These are phyloP conservation scores for Ehretia macrophylla DNA, from an alignment of 257 asterid species.

Conservation along the genomic window DNA sequence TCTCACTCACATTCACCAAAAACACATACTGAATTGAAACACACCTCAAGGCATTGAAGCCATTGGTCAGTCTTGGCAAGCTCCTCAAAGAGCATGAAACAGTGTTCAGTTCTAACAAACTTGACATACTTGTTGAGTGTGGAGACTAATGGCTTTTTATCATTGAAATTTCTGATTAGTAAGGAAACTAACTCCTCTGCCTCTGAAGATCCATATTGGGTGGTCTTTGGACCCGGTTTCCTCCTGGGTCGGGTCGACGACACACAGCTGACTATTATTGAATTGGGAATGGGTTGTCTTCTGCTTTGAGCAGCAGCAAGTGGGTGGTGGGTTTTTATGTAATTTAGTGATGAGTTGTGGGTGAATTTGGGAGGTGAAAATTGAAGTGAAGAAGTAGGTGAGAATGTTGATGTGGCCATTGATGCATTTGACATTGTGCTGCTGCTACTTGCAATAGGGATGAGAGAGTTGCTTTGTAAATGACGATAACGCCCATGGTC, in stretches of 20 bases:
- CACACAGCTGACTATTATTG: slow-evolving; percentile 32
- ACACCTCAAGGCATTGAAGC: slow-evolving; percentile 92
- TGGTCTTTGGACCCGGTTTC: slow-evolving; percentile 25
- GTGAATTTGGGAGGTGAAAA: neutral
- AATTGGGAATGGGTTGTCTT: slow-evolving; percentile 16
- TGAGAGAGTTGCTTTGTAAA: too few relatives aligned
- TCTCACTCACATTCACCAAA: too few relatives aligned
- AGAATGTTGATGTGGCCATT: slow-evolving; percentile 1
- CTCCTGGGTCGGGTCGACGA: slow-evolving; percentile 40
- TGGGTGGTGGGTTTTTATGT: neutral
- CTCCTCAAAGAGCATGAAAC: slow-evolving; percentile 87
- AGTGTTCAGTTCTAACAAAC: slow-evolving; percentile 75
- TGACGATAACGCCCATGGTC: too few relatives aligned
- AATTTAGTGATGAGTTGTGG: neutral
- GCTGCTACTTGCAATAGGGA: too few relatives aligned
- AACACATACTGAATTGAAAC: too few relatives aligned
- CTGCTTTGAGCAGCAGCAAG: neutral
- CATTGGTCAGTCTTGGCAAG: slow-evolving; percentile 75
- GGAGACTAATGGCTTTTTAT: slow-evolving; percentile 41
- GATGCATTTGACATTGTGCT: neutral
- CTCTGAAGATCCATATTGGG: slow-evolving; percentile 41
- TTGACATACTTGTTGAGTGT: slow-evolving; percentile 68
- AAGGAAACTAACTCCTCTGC: slow-evolving; percentile 59
- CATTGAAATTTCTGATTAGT: slow-evolving; percentile 50
- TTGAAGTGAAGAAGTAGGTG: neutral